phyloP scores from a whole-genome alignment of 805 yeast genomes.

The Jamesozyma jinghongensis region DNA sequence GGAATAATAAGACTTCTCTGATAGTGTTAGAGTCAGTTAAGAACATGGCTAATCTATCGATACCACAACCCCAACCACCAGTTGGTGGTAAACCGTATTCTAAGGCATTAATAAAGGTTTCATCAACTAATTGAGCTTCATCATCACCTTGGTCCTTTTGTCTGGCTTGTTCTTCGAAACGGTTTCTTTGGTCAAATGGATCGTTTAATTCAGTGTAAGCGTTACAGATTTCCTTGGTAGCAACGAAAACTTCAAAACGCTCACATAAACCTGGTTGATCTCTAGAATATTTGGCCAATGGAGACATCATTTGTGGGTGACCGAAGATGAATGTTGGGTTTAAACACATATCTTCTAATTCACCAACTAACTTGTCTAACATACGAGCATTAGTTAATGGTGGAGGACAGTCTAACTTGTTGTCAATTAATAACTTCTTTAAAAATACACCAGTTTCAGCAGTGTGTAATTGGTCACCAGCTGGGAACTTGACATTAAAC shows the following conservation, averaged over 20 bases:
- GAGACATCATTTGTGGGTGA: conserved; percentile 99
- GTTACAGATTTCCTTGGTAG: conserved; percentile 95
- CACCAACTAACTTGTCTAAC: conserved; percentile 97
- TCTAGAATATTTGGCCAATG: conserved; percentile 94
- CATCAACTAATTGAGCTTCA: conserved; percentile 95
- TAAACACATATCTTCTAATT: conserved; percentile 85
- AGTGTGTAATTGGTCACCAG: conserved; percentile 92
- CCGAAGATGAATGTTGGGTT: conserved; percentile 98
- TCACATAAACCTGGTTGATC: conserved; percentile 91
- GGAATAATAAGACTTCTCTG: conserved; percentile 96
- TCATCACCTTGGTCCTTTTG: conserved; percentile 99
- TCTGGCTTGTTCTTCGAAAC: conserved; percentile 98
- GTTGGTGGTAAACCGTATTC: conserved; percentile 99
- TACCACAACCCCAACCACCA: conserved; percentile 99
- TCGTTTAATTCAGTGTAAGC: conserved; percentile 99
- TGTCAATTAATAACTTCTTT: conserved; percentile 64
- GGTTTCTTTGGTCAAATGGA: conserved; percentile 94
- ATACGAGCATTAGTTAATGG: conserved; percentile 96
- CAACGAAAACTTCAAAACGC: conserved; percentile 96
- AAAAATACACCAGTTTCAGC: conserved; percentile 87
- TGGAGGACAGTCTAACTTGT: conserved; percentile 79
- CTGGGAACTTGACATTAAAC: conserved; percentile 82
- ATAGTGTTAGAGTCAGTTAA: conserved; percentile 92
- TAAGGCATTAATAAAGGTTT: conserved; percentile 92
- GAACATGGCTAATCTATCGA: conserved; percentile 96